Base-by-base conservation (phyloP, 495 filamentous ascomycete species). In the Cenococcum geophilum region DNA sequence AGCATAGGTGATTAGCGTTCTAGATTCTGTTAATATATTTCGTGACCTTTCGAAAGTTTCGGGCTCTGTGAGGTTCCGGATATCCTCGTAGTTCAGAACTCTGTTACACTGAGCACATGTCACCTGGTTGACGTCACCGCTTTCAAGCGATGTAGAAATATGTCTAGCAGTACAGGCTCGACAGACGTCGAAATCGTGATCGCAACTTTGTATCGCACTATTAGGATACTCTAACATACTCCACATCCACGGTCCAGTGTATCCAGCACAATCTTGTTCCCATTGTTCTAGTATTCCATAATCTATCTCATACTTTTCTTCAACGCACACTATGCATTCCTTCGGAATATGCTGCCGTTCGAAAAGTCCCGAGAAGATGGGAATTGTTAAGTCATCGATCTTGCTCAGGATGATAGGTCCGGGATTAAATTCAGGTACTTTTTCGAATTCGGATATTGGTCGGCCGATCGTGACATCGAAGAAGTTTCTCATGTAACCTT, bases 311-410 rank as follows among this genome's bases (percentile, higher is more conserved):
- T 45, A 59, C 32, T 59, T 59, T 4, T 59, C 57, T 25, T 59
- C 57, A 50, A 22, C 11, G 45, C 57, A 59, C 42, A 59, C 57
- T 45, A 59, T 27, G 32, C 57, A 59, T 40, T 59, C 57, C 23
- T 59, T 59, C 14, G 57, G 42, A 12, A 14, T 59, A 18, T 43
- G 6, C 12, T 14, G 36, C 11, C 43, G 57, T 36, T 35, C 10
- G 16, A 59, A 34, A 12, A 59, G 43, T 45, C 11, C 25, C n/a
- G 25, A 34, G n/a, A 59, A 59, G 20, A 59, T 48, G 4, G 57
- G 57, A 21, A 59, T 25, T 12, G 14, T 18, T 45, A 45, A 18
- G 40, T 45, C 18, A 18, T 45, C 40, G 3, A 51, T 20, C 1
- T 16, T 23, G 23, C 20, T 12, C 12, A 21, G 21, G 10, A 21